Evolutionary conservation across 2,329 filamentous ascomycete genomes (phyloP).

Genomic region (Fusarium temperatum): DNA sequence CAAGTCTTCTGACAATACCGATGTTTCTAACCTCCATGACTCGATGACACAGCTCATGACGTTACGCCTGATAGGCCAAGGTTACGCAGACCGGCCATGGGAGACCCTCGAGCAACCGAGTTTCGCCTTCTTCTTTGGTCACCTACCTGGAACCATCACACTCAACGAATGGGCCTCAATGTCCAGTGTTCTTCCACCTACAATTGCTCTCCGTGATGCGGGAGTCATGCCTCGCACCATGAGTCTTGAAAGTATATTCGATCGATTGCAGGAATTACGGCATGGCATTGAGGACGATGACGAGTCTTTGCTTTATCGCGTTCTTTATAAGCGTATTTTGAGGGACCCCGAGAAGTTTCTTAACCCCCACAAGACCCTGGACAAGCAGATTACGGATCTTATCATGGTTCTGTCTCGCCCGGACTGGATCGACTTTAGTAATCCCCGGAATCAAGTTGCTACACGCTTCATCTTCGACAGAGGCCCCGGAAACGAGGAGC

Average conservation of each 20-base stretch:
- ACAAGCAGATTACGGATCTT: slow-evolving; percentile 77
- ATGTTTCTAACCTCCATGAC: slow-evolving; percentile 61
- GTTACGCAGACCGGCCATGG: slow-evolving; percentile 65
- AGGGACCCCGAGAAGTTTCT: slow-evolving; percentile 71
- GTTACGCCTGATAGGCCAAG: slow-evolving; percentile 56
- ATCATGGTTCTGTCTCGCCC: slow-evolving; percentile 74
- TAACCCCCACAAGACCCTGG: slow-evolving; percentile 70
- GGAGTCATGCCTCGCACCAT: slow-evolving; percentile 69
- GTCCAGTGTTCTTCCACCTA: slow-evolving; percentile 64
- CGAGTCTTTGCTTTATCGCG: slow-evolving; percentile 67
- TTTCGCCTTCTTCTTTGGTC: slow-evolving; percentile 73
- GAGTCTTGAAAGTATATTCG: slow-evolving; percentile 64
- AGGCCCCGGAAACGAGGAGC: slow-evolving; percentile 61
- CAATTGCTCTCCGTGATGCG: slow-evolving; percentile 66
- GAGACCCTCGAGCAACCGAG: slow-evolving; percentile 79
- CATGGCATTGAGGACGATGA: slow-evolving; percentile 64
- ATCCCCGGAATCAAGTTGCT: slow-evolving; percentile 75
- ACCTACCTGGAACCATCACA: slow-evolving; percentile 74
- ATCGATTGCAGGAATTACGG: slow-evolving; percentile 68
- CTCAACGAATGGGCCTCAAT: slow-evolving; percentile 74
- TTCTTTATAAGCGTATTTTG: slow-evolving; percentile 74
- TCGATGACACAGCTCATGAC: slow-evolving; percentile 69
- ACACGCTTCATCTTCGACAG: slow-evolving; percentile 76
- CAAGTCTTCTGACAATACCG: slow-evolving; percentile 52
- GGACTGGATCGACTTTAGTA: slow-evolving; percentile 78